These are phyloP conservation scores for Chlorella sp. DNA, from an alignment of 139 green algal genomes.

Conservation along the genomic window DNA sequence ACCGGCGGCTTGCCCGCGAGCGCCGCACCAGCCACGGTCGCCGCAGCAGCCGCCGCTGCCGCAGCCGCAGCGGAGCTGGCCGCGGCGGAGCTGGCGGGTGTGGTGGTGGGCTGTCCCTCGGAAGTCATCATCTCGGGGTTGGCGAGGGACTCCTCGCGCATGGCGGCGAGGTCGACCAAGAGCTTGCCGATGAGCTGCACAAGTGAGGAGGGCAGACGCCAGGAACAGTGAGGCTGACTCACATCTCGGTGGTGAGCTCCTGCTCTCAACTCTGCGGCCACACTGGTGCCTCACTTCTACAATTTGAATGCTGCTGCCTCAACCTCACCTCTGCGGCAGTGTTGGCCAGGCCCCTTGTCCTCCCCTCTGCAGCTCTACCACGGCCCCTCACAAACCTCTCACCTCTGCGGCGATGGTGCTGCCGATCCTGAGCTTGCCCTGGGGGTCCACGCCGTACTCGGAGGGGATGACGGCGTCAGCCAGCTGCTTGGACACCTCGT, in stretches of 20 bases:
- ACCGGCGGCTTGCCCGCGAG: too few species aligned
- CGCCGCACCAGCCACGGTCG: background rate
- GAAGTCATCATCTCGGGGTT: background rate
- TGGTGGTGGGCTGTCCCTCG: background rate
- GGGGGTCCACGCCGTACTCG: slow-evolving; percentile 68
- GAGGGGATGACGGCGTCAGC: slow-evolving; percentile 61
- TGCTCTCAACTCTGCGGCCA: background rate
- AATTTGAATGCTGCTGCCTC: too few species aligned
- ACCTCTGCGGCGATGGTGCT: slow-evolving; percentile 5
- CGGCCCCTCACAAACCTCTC: too few species aligned
- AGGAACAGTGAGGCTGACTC: too few species aligned
- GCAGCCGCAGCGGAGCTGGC: background rate
- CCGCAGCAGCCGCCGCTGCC: too few species aligned
- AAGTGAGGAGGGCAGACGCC: too few species aligned
- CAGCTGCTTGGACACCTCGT: slow-evolving; percentile 53
- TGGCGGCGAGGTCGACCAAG: slow-evolving; percentile 84
- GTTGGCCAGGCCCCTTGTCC: too few species aligned
- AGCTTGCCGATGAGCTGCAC: slow-evolving; percentile 65
- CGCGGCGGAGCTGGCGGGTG: background rate
- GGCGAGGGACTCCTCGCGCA: slow-evolving; percentile 53
- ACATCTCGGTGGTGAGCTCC: too few species aligned
- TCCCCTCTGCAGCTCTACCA: too few species aligned
- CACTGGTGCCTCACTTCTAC: background rate
- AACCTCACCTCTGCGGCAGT: too few species aligned
- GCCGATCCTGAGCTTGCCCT: slow-evolving; percentile 13